These are phyloP conservation scores for Auriscalpium vulgare DNA, from an alignment of 768 basidiomycete species.

Conservation along the genomic window DNA sequence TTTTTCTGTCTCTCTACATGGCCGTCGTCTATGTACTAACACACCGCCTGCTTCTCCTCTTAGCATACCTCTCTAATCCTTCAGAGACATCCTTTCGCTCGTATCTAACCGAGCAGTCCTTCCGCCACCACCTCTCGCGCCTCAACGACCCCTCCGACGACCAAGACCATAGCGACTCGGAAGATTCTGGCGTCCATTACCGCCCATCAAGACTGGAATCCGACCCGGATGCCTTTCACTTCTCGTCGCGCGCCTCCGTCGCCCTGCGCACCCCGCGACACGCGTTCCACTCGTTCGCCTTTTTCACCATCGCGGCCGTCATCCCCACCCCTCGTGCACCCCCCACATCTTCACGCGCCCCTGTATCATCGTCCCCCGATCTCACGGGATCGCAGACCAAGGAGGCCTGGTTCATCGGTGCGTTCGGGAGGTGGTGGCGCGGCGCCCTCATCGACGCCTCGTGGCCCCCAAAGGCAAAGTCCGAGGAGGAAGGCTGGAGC, in stretches of 20 bases:
- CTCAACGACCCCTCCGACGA: slow-evolving; percentile 65
- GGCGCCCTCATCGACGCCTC: slow-evolving; percentile 77
- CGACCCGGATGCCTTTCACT: slow-evolving; percentile 50
- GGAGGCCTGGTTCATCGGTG: slow-evolving; percentile 86
- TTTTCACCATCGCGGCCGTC: slow-evolving; percentile 82
- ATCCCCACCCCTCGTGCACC: slow-evolving; percentile 37
- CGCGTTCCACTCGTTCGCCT: slow-evolving; percentile 76
- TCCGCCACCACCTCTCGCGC: slow-evolving; percentile 86
- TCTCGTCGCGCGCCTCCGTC: slow-evolving; percentile 87
- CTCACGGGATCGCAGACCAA: slow-evolving; percentile 46
- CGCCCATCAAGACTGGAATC: slow-evolving; percentile 15
- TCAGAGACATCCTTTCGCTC: slow-evolving; percentile 89
- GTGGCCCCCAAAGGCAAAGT: slow-evolving; percentile 55
- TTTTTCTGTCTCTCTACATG: slow-evolving; percentile 3
- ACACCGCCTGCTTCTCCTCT: slow-evolving; percentile 11
- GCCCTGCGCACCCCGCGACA: slow-evolving; percentile 88
- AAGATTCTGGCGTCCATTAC: slow-evolving; percentile 22
- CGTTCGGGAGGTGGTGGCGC: slow-evolving; percentile 88
- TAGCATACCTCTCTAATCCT: slow-evolving; percentile 94
- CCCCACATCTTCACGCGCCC: slow-evolving; percentile 10
- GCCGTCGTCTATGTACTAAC: slow-evolving; percentile 10
- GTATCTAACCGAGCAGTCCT: slow-evolving; percentile 95
- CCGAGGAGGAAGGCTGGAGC: slow-evolving; percentile 63
- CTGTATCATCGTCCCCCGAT: slow-evolving; percentile 18
- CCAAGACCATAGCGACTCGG: slow-evolving; percentile 30